Percentiles rank a stretch among this genome's conserved stretches.
Conservation (phyloP, 163 green algal genomes). For the Scenedesmus sp. region DNA sequence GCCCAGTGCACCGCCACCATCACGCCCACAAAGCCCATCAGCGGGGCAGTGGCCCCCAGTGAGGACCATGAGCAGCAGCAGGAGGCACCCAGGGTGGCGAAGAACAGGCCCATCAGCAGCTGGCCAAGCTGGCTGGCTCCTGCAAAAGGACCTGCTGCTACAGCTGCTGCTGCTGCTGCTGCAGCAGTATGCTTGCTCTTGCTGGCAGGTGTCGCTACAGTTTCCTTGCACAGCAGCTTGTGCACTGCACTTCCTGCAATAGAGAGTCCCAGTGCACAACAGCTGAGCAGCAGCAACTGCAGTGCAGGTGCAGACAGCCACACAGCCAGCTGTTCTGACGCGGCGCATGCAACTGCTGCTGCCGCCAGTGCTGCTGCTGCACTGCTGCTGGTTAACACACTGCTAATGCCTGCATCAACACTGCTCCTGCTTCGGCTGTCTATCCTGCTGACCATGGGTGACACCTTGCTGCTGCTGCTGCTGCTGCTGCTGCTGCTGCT, state of each 20-base stretch:
- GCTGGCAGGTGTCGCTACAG: conserved; percentile 19
- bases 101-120: conserved; percentile 66
- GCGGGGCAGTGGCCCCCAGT: conserved; percentile 13
- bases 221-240: neutral
- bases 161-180: neutral
- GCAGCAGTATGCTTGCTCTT: neutral
- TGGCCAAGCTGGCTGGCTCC: conserved; percentile 60
- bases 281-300: conserved; percentile 57
- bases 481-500: too few species aligned
- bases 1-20: conserved; percentile 65
- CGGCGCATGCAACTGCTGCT: conserved; percentile 23
- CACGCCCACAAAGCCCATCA: conserved; percentile 60
- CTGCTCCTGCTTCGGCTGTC: neutral
- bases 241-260: neutral
- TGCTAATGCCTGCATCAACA: neutral
- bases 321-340: neutral
- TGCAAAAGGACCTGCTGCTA: conserved; percentile 15
- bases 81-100: conserved; percentile 65
- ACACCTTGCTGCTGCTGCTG: neutral
- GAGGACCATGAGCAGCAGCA: conserved; percentile 3
- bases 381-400: neutral
- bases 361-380: conserved; percentile 36
- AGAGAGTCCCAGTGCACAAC: conserved; percentile 53
- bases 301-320: conserved; percentile 38
- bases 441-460: neutral